Conservation (phyloP, 495 filamentous ascomycete genomes). For the Lindgomyces ingoldianus region DNA sequence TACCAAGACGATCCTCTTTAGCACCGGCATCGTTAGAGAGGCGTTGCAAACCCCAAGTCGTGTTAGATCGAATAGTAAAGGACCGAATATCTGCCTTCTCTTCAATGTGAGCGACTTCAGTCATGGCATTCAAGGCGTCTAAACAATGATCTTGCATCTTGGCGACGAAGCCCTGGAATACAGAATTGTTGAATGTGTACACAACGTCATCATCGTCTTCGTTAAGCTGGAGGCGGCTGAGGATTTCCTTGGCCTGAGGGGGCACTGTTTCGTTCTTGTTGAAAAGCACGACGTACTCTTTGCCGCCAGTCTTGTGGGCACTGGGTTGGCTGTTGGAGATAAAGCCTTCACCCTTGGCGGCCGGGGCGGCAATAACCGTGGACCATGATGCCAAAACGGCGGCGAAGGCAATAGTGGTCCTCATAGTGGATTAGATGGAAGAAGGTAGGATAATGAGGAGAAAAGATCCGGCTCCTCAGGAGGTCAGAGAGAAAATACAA, state of each 20-base stretch:
- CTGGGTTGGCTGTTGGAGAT: slow-evolving; percentile 3
- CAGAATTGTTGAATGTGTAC: slow-evolving; percentile 49
- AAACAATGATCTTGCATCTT: slow-evolving; percentile 45
- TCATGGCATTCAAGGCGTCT: slow-evolving; percentile 44
- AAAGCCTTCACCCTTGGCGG: slow-evolving; percentile 17
- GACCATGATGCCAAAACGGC: slow-evolving; percentile 25
- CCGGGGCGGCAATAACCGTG: slow-evolving; percentile 12
- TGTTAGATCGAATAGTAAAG: slow-evolving; percentile 25
- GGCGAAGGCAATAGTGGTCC: slow-evolving; percentile 18
- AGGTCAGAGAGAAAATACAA: slow-evolving; percentile 5
- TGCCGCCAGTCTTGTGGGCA: slow-evolving; percentile 34
- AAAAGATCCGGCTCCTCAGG: slow-evolving; percentile 9
- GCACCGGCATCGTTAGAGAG: slow-evolving; percentile 46
- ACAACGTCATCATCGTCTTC: slow-evolving; percentile 36
- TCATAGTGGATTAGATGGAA: slow-evolving; percentile 28
- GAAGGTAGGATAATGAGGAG: not conserved
- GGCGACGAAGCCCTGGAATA: slow-evolving; percentile 51
- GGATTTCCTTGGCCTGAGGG: slow-evolving; percentile 38
- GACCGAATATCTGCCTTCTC: slow-evolving; percentile 27
- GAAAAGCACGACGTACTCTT: slow-evolving; percentile 48
- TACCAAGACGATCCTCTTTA: slow-evolving; percentile 22
- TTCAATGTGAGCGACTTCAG: slow-evolving; percentile 47
- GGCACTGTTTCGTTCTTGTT: slow-evolving; percentile 30
- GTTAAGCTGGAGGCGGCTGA: slow-evolving; percentile 36
- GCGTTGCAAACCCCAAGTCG: slow-evolving; percentile 56